Percentiles rank a stretch among this genome's conserved stretches.
Evolutionary conservation across 106 monocot species (phyloP).

Genomic region (Ottelia alismoides): DNA sequence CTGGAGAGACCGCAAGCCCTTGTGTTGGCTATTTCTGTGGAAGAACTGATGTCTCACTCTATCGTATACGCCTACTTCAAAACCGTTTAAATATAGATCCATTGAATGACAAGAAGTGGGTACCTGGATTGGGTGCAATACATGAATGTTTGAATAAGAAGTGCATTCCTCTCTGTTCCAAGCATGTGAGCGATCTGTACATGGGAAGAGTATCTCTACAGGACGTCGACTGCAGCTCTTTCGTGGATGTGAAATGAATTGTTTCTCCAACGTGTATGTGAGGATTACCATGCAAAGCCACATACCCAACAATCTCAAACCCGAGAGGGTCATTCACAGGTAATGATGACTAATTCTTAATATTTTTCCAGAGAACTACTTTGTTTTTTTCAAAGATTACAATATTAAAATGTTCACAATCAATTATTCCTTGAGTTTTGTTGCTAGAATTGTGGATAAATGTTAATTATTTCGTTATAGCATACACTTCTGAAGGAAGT

Average conservation of each 20-base stretch:
- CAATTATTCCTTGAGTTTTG: too few relatives aligned
- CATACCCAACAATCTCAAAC: too few relatives aligned
- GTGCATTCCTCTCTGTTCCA: constrained; percentile 64
- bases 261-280: too few relatives aligned
- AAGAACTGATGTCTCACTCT: constrained; percentile 41
- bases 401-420: too few relatives aligned
- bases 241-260: constrained; percentile 40
- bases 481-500: too few relatives aligned
- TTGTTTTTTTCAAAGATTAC: too few relatives aligned
- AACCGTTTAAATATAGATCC: constrained; percentile 90
- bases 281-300: too few relatives aligned
- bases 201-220: constrained; percentile 66
- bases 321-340: too few relatives aligned
- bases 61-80: constrained; percentile 75
- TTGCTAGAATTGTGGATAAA: too few relatives aligned
- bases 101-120: constrained; percentile 73
- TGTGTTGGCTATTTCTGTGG: constrained; percentile 91
- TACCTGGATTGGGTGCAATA: constrained; percentile 66
- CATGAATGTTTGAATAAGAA: constrained; percentile 90
- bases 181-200: constrained; percentile 74
- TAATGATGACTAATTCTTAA: too few relatives aligned
- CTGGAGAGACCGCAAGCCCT: constrained; percentile 14
- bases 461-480: too few relatives aligned
- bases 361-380: too few relatives aligned
- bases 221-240: constrained; percentile 79